A percentile compares a stretch with the other conserved stretches of the same genome.
These are phyloP conservation scores for Pisolithus tinctorius DNA, from an alignment of 768 basidiomycete species.

Conservation along the genomic window DNA sequence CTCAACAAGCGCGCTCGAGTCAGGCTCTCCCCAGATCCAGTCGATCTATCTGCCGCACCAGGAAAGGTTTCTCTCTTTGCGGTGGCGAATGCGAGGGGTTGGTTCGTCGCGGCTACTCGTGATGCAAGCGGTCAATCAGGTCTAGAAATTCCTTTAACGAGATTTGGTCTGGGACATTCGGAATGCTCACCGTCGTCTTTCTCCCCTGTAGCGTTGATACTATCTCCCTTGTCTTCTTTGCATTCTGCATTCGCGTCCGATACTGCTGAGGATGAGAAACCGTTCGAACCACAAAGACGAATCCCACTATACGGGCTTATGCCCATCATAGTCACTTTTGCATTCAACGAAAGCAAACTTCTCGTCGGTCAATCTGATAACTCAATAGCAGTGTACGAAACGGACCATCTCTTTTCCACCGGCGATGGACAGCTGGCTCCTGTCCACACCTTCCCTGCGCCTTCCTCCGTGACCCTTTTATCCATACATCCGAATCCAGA, in stretches of 20 bases:
- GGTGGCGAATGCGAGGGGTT: constrained; percentile 52
- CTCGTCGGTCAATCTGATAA: constrained; percentile 56
- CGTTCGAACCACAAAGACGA: constrained; percentile 48
- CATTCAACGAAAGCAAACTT: constrained; percentile 52
- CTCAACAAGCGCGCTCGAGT: constrained; percentile 60
- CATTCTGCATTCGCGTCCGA: constrained; percentile 43
- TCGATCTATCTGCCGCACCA: constrained; percentile 35
- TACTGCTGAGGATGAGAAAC: constrained; percentile 30
- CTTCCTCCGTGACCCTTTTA: constrained; percentile 38
- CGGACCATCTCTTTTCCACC: constrained; percentile 41
- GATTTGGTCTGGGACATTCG: not conserved
- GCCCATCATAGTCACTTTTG: constrained; percentile 52
- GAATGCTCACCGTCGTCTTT: not conserved
- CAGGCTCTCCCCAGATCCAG: constrained; percentile 46
- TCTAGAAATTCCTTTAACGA: constrained; percentile 17
- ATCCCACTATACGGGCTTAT: constrained; percentile 37
- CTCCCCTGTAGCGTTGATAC: constrained; percentile 42
- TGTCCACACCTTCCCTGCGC: constrained; percentile 40
- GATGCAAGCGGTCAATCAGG: constrained; percentile 30
- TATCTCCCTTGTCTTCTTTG: constrained; percentile 58
- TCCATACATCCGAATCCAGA: constrained; percentile 65
- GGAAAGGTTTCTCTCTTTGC: constrained; percentile 51
- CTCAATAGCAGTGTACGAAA: constrained; percentile 54
- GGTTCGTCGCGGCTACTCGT: constrained; percentile 59
- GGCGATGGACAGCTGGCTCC: constrained; percentile 39